A percentile compares a stretch with the other conserved stretches of the same genome.
These are phyloP conservation scores for Hypholoma fasciculare DNA, from an alignment of 768 basidiomycete genomes.

Conservation along the genomic window DNA sequence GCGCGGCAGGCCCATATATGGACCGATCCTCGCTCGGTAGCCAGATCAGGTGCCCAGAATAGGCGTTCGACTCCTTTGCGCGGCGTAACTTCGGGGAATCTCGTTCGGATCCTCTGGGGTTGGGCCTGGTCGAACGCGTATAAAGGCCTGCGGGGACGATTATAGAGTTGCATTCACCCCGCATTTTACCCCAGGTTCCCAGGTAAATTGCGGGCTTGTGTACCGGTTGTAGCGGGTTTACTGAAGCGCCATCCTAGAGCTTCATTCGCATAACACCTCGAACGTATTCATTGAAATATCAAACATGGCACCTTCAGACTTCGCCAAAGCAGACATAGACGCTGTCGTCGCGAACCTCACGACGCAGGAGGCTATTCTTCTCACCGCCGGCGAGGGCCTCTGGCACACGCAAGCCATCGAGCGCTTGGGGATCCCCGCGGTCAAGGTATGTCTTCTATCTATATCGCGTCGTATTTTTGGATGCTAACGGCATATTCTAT, in stretches of 20 bases:
- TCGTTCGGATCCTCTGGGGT: background rate
- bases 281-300: too few relatives aligned
- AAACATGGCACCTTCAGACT: constrained; percentile 67
- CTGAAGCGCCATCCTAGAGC: background rate
- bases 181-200: background rate
- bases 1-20: background rate
- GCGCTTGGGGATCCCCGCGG: constrained; percentile 66
- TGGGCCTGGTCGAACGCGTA: background rate
- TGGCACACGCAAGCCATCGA: constrained; percentile 74
- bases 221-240: background rate
- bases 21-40: background rate
- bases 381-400: constrained; percentile 75
- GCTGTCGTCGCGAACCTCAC: constrained; percentile 66
- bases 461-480: background rate
- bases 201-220: background rate
- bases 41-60: background rate
- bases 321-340: constrained; percentile 61
- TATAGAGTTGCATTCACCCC: background rate
- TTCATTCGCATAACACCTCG: background rate
- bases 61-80: background rate
- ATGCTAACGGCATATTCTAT: background rate
- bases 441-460: constrained; percentile 48
- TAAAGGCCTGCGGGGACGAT: background rate
- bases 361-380: constrained; percentile 70
- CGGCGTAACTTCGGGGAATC: background rate